Evolutionary conservation across 176 grass and related monocot species (phyloP).

Genomic region (Oryza nivara): DNA sequence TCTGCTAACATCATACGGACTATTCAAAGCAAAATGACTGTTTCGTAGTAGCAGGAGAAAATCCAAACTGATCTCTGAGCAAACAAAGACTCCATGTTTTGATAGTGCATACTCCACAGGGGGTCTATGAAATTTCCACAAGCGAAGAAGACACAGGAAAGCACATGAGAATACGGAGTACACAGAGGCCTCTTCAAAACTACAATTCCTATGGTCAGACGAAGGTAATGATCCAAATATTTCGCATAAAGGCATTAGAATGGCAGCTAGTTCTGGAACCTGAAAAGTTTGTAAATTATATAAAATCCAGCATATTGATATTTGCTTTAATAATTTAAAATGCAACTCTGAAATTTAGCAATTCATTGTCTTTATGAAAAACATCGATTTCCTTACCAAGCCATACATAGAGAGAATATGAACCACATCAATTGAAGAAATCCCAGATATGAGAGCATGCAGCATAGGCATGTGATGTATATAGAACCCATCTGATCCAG

Average conservation of each 20-base stretch:
- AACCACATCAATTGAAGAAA: constrained; percentile 67
- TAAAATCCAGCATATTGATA: background rate
- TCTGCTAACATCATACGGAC: constrained; percentile 30
- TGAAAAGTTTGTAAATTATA: constrained; percentile 29
- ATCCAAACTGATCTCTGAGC: constrained; percentile 52
- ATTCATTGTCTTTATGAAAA: background rate
- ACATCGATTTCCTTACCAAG: constrained; percentile 55
- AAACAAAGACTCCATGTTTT: constrained; percentile 42
- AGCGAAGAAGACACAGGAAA: constrained; percentile 61
- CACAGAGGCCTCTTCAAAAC: constrained; percentile 54
- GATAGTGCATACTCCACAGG: constrained; percentile 49
- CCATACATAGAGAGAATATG: constrained; percentile 91
- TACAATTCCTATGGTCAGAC: constrained; percentile 47
- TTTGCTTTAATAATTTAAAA: background rate
- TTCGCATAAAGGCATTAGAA: constrained; percentile 73
- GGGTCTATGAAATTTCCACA: constrained; percentile 70
- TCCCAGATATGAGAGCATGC: constrained; percentile 57
- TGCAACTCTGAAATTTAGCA: background rate
- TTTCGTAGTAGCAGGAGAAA: constrained; percentile 67
- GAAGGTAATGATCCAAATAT: constrained; percentile 61
- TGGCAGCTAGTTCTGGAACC: constrained; percentile 72
- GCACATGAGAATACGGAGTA: constrained; percentile 79
- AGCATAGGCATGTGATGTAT: constrained; percentile 69
- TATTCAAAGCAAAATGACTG: constrained; percentile 47
- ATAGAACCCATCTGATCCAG: constrained; percentile 44